Evolutionary conservation across 2,329 filamentous ascomycete species (phyloP).

Genomic region (Trichoderma atroviride): DNA sequence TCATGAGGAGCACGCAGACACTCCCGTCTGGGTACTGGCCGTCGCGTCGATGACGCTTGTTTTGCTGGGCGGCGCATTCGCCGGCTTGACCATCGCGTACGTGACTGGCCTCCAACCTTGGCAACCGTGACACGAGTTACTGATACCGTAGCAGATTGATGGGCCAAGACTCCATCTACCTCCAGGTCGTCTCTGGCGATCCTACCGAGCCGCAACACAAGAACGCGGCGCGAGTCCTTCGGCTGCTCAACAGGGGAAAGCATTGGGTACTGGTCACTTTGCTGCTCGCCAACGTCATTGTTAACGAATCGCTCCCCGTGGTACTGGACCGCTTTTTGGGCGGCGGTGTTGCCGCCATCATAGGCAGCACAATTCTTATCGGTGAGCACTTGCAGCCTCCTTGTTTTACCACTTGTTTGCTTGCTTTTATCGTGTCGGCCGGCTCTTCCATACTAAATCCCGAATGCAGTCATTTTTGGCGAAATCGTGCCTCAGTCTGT

Average conservation of each 20-base stretch:
- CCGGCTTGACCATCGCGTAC: conserved; percentile 86
- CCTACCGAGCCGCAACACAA: conserved; percentile 82
- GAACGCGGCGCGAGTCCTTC: conserved; percentile 80
- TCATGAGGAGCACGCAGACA: conserved; percentile 55
- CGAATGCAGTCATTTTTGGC: conserved; percentile 85
- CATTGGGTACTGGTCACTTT: conserved; percentile 98
- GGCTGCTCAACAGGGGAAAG: conserved; percentile 82
- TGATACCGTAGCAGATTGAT: conserved; percentile 50
- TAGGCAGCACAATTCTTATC: conserved; percentile 91
- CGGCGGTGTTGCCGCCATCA: conserved; percentile 89
- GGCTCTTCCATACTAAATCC: conserved; percentile 22
- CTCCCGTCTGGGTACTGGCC: conserved; percentile 78
- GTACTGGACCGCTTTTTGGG: conserved; percentile 92
- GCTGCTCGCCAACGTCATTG: conserved; percentile 93
- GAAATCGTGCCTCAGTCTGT: conserved; percentile 95
- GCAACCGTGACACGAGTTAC: background rate
- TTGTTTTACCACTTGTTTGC: conserved; percentile 29
- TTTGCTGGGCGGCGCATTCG: conserved; percentile 87
- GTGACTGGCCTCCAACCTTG: conserved; percentile 38
- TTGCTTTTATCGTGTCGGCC: background rate
- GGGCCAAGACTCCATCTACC: conserved; percentile 89
- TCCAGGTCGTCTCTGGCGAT: conserved; percentile 89
- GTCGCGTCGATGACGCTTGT: conserved; percentile 79
- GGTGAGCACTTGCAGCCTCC: conserved; percentile 58
- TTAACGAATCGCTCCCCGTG: conserved; percentile 94